Base-by-base conservation (phyloP, 768 basidiomycete species). In the Mycena haematopus region DNA sequence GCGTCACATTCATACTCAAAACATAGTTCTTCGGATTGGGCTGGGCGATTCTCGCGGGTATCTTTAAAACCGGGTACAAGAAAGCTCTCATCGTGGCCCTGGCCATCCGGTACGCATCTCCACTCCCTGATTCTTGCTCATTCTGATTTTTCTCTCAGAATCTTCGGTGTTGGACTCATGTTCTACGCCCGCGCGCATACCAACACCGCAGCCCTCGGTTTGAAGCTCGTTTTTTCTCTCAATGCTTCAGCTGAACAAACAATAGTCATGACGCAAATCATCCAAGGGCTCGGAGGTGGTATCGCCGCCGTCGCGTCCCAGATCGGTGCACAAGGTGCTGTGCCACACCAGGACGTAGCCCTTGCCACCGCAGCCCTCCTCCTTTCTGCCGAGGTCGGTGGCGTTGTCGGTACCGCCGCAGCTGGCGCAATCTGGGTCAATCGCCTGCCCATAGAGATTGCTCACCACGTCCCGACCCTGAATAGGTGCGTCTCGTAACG, bases 231-330 rank as follows among this genome's bases (percentile, higher is more conserved):
- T n/a, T 27, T 29, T 9, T 3, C 24, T 29, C 44, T 27, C 14
- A 6, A 38, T 36, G 11, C 22, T 22, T 27, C 13, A 6, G 25
- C 8, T 15, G 19, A 24, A 52, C 54, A 27, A 63, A n/a, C 8
- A 6, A 13, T 53, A 64, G 82, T 86, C 25, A 71, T 78, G 59
- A 80, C 79, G n/a, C 86, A 87, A 63, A 72, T 85, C 56, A 71
- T 87, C n/a, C 85, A 86, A 71, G 86, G 85, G n/a, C 63, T 80
- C 3, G 85, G 85, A 17, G 86, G 86, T 3, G 86, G 84, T 31
- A 74, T 86, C 63, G 84, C 84, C 15, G 77, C 78, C 17, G 70
- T 79, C 58, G 69, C 78, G 7, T 70, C 75, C 17, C 80, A 79
- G 54, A 80, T 82, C 40, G 80, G 78, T 9, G 79, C 82, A 11